Conservation (phyloP, 75 land plant genomes). For the Selaginella tamariscina region DNA sequence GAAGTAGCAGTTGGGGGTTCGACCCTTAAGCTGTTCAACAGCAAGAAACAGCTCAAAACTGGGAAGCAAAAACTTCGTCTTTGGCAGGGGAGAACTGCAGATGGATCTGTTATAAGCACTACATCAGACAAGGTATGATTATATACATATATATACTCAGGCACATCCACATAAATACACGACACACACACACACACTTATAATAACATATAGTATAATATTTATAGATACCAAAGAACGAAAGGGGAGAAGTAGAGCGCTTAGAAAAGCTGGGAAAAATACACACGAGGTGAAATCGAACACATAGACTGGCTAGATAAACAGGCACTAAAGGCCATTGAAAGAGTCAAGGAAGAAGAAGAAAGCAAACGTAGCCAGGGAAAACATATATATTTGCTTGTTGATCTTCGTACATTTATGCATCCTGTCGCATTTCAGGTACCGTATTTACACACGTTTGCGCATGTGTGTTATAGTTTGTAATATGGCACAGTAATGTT, state of each 20-base stretch:
- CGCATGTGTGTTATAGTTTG: too few relatives aligned
- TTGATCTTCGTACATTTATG: constrained; percentile 83
- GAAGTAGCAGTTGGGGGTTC: constrained; percentile 79
- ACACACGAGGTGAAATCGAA: constrained; percentile 79
- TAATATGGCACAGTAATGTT: too few relatives aligned
- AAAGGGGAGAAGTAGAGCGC: constrained; percentile 76
- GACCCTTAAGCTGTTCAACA: constrained; percentile 69
- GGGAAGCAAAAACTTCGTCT: constrained; percentile 93
- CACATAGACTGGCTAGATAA: constrained; percentile 85
- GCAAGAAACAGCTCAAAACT: constrained; percentile 72
- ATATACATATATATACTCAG: not conserved
- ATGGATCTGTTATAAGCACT: constrained; percentile 64
- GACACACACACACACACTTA: too few relatives aligned
- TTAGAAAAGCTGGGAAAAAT: constrained; percentile 83
- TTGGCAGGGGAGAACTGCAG: constrained; percentile 68
- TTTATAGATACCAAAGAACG: constrained; percentile 75
- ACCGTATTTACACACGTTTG: too few relatives aligned
- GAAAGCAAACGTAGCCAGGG: constrained; percentile 49
- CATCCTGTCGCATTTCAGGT: constrained; percentile 97
- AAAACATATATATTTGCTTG: constrained; percentile 53
- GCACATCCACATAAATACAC: too few relatives aligned
- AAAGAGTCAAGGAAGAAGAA: constrained; percentile 58
- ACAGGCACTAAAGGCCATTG: constrained; percentile 71
- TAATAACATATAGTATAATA: too few relatives aligned
- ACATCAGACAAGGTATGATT: constrained; percentile 85